Conservation (phyloP, 108 stramenopile genomes). For the Fragilaria radians region DNA sequence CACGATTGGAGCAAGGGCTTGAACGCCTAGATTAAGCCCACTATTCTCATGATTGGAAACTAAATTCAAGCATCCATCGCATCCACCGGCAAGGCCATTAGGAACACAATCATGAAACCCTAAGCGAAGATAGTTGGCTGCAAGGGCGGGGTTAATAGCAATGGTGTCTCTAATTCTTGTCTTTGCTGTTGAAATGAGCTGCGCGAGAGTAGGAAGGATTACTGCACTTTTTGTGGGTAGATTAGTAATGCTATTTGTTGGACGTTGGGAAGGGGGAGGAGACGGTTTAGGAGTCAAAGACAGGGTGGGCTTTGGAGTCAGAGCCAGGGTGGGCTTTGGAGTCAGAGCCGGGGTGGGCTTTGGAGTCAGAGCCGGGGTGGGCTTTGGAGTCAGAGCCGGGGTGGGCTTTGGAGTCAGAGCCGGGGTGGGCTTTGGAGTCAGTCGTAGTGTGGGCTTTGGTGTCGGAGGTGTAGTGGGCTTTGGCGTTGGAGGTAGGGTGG, state of each 20-base stretch:
- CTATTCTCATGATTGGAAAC: constrained; percentile 32
- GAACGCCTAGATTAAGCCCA: constrained; percentile 33
- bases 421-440: no score
- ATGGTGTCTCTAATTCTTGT: not conserved
- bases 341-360: no score
- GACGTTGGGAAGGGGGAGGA: not conserved
- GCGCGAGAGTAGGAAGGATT: not conserved
- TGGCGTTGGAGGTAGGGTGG: no score
- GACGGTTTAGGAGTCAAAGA: no score
- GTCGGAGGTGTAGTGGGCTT: no score
- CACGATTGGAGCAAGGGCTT: constrained; percentile 29
- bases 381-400: no score
- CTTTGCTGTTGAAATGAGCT: not conserved
- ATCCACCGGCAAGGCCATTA: constrained; percentile 1
- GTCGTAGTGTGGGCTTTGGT: no score
- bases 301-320: not conserved
- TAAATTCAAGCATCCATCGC: constrained; percentile 47
- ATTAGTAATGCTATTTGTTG: not conserved
- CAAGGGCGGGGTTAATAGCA: not conserved
- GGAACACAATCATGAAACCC: not conserved
- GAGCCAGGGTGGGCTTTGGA: not conserved
- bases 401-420: no score
- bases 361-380: no score
- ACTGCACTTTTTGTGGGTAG: not conserved
- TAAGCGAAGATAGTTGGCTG: not conserved